phyloP scores from a whole-genome alignment of 257 asterid genomes.

The Datura wrightii region DNA sequence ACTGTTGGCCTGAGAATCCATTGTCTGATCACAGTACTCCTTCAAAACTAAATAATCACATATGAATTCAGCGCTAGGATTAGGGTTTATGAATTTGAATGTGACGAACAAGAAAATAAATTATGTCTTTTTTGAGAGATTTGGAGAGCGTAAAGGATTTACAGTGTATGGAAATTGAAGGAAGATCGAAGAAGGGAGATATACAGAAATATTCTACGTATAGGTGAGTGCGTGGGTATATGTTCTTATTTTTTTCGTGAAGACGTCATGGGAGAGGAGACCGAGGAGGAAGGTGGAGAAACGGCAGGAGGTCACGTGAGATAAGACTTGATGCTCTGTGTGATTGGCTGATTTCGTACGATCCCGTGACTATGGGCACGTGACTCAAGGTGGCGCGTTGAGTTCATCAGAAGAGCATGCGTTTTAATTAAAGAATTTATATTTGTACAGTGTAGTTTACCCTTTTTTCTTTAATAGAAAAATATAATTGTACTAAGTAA shows the following conservation, averaged over 20 bases:
- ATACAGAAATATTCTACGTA: neutral
- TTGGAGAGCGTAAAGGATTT: neutral
- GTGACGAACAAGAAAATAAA: neutral
- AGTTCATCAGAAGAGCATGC: neutral
- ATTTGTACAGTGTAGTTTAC: neutral
- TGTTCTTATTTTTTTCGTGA: neutral
- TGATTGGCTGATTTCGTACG: neutral
- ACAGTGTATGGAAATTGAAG: neutral
- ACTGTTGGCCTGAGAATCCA: constrained; percentile 82
- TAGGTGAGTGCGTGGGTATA: neutral
- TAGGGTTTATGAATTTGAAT: constrained; percentile 34
- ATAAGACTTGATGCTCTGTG: neutral
- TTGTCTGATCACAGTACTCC: neutral
- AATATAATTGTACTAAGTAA: too few species aligned
- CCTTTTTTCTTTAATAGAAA: too few species aligned
- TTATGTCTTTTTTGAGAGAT: neutral
- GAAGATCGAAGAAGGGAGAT: neutral
- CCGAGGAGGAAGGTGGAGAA: neutral
- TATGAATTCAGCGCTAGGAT: neutral
- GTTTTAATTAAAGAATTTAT: neutral
- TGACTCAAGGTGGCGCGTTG: neutral
- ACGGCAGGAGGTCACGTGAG: constrained; percentile 14
- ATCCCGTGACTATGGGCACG: neutral
- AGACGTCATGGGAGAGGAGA: neutral
- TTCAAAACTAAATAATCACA: neutral